Evolutionary conservation across 257 asterid species (phyloP).

Genomic region (Lithospermum erythrorhizon): DNA sequence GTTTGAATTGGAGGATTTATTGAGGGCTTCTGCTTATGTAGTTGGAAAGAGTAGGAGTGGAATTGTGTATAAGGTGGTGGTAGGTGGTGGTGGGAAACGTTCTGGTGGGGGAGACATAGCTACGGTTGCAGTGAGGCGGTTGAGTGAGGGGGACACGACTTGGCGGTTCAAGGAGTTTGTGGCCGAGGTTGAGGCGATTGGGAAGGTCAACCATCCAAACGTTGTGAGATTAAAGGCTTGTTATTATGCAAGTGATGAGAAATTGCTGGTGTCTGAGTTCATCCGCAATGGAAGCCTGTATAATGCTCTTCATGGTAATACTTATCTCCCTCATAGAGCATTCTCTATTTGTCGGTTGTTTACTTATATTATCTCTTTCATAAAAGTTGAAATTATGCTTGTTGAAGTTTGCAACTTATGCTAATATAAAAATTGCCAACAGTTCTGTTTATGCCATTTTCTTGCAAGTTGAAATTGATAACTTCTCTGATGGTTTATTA

Average conservation of each 20-base stretch:
- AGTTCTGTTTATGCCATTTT: too few relatives aligned
- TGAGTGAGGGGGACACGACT: slow-evolving; percentile 65
- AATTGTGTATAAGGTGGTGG: slow-evolving; percentile 88
- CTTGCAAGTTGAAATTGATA: too few relatives aligned
- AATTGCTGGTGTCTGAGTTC: slow-evolving; percentile 68
- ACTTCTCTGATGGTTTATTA: too few relatives aligned
- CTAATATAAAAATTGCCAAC: background rate
- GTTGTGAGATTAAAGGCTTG: slow-evolving; percentile 77
- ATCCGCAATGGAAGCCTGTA: slow-evolving; percentile 67
- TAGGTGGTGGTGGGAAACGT: slow-evolving; percentile 44
- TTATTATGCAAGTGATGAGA: slow-evolving; percentile 85
- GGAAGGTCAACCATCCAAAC: slow-evolving; percentile 67
- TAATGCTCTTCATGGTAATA: slow-evolving; percentile 71
- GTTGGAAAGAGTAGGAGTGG: slow-evolving; percentile 92
- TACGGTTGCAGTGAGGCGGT: slow-evolving; percentile 71
- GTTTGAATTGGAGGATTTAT: slow-evolving; percentile 82
- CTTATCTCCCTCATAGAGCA: too few relatives aligned
- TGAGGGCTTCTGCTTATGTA: slow-evolving; percentile 95
- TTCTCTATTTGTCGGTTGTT: background rate
- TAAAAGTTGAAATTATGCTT: background rate
- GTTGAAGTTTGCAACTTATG: background rate
- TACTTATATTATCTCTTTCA: background rate
- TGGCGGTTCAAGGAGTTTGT: slow-evolving; percentile 81
- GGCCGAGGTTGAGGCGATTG: slow-evolving; percentile 72
- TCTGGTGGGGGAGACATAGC: slow-evolving; percentile 26